Conservation (phyloP, 192 early-diverging fungal genomes). For the Hyaloraphidium curvatum region DNA sequence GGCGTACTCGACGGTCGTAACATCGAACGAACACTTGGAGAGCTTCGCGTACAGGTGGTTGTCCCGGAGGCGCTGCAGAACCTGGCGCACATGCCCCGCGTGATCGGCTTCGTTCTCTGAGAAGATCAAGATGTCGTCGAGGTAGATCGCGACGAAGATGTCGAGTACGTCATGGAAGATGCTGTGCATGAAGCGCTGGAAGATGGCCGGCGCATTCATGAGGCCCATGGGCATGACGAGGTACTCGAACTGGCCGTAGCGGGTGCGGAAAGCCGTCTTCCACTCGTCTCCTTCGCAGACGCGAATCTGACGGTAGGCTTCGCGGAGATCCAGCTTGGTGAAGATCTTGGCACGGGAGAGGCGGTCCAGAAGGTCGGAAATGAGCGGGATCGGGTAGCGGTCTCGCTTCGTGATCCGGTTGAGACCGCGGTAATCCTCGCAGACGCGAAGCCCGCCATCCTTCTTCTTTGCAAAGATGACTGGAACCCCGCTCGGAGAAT, state of each 20-base stretch:
- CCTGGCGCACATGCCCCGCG: neutral
- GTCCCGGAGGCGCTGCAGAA: slow-evolving; percentile 11
- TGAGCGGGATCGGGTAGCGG: slow-evolving; percentile 14
- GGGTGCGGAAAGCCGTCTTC: slow-evolving; percentile 13
- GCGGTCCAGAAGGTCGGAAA: slow-evolving; percentile 13
- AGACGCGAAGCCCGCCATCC: slow-evolving; percentile 9
- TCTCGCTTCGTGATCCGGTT: slow-evolving; percentile 17
- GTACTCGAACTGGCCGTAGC: slow-evolving; percentile 14
- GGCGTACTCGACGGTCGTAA: too few species aligned
- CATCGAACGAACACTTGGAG: slow-evolving; percentile 15
- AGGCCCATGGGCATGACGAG: slow-evolving; percentile 15
- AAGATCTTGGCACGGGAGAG: slow-evolving; percentile 5
- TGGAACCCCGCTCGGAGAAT: slow-evolving; percentile 11
- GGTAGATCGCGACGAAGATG: too few species aligned
- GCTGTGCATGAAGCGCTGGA: slow-evolving; percentile 19
- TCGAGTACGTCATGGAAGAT: slow-evolving; percentile 10
- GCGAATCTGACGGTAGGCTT: neutral
- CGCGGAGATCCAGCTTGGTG: neutral
- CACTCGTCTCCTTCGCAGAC: slow-evolving; percentile 2
- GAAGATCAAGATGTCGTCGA: slow-evolving; percentile 28
- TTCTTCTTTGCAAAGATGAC: slow-evolving; percentile 20
- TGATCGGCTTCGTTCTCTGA: slow-evolving; percentile 7
- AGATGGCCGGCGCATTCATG: slow-evolving; percentile 13
- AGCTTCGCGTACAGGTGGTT: slow-evolving; percentile 15
- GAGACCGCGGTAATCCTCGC: slow-evolving; percentile 18